Percentiles rank a stretch among this genome's conserved stretches.
Conservation (phyloP, 2,329 filamentous ascomycete genomes). For the Daldinia sp. region DNA sequence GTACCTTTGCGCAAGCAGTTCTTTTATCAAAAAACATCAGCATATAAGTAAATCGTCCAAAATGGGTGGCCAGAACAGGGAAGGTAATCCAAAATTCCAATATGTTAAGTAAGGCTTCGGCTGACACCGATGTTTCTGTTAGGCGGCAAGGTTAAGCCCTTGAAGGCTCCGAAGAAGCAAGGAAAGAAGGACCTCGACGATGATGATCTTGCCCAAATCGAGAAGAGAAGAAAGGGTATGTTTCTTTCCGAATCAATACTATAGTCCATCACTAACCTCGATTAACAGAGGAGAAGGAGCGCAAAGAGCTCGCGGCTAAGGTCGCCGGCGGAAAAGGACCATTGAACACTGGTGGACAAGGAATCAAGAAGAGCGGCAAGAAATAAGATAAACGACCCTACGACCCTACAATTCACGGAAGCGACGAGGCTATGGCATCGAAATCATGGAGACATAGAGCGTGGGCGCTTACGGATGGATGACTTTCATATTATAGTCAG, state of each 20-base stretch:
- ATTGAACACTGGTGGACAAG: slow-evolving; percentile 74
- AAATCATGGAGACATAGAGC: slow-evolving; percentile 39
- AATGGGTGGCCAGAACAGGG: slow-evolving; percentile 76
- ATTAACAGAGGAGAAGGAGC: slow-evolving; percentile 79
- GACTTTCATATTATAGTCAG: slow-evolving; percentile 31
- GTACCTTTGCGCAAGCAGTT: slow-evolving; percentile 15
- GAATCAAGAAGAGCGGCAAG: slow-evolving; percentile 98
- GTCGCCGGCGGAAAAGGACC: slow-evolving; percentile 91
- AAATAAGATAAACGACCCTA: slow-evolving; percentile 68
- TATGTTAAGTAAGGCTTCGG: slow-evolving; percentile 6
- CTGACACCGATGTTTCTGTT: slow-evolving; percentile 29
- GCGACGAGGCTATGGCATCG: slow-evolving; percentile 42
- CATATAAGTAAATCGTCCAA: slow-evolving; percentile 16
- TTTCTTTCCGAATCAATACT: slow-evolving; percentile 27
- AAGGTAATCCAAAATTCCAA: slow-evolving; percentile 61
- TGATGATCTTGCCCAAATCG: slow-evolving; percentile 78
- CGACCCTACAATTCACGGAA: slow-evolving; percentile 20
- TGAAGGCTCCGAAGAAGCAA: slow-evolving; percentile 91
- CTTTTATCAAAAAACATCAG: slow-evolving; percentile 5
- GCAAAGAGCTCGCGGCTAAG: slow-evolving; percentile 83
- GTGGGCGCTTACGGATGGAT: slow-evolving; percentile 39
- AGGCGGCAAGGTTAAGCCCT: slow-evolving; percentile 87
- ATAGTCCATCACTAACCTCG: slow-evolving; percentile 7
- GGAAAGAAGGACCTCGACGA: slow-evolving; percentile 82
- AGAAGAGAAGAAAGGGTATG: slow-evolving; percentile 87